Percentiles rank a stretch among this genome's conserved stretches.
Evolutionary conservation across 208 protist species (phyloP).

Genomic region (Wallacemonas sp.): DNA sequence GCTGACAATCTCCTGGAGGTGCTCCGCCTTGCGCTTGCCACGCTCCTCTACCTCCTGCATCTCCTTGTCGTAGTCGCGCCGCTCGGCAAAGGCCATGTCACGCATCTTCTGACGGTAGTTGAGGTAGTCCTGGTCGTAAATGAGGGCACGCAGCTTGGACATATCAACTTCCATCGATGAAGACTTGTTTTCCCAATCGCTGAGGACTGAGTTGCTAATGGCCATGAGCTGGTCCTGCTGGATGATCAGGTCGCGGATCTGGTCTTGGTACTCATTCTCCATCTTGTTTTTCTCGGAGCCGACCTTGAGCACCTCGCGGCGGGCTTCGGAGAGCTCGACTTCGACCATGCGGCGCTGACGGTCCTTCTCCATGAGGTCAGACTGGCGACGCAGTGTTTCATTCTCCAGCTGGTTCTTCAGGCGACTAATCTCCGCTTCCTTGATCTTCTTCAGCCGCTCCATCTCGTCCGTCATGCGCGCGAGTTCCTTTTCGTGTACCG

Average conservation of each 20-base stretch:
- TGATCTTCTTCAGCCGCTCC: constrained; percentile 24
- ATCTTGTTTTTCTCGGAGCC: constrained; percentile 37
- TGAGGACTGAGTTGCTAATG: constrained; percentile 51
- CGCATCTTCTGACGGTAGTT: constrained; percentile 60
- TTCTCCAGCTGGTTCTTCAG: constrained; percentile 46
- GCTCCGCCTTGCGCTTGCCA: constrained; percentile 43
- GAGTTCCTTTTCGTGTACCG: constrained; percentile 42
- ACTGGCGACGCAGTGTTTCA: constrained; percentile 33
- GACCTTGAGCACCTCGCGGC: constrained; percentile 31
- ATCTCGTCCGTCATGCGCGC: constrained; percentile 38
- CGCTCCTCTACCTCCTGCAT: constrained; percentile 66
- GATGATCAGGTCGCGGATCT: constrained; percentile 49
- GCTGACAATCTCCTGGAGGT: constrained; percentile 48
- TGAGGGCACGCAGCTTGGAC: constrained; percentile 46
- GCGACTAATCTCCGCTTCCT: constrained; percentile 35
- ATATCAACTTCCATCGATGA: constrained; percentile 46
- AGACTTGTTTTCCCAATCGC: constrained; percentile 67
- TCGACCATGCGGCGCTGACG: constrained; percentile 47
- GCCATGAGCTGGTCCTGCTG: constrained; percentile 61
- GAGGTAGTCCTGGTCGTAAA: constrained; percentile 76
- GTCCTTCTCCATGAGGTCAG: constrained; percentile 66
- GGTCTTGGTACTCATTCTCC: constrained; percentile 60
- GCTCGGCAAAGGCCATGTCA: constrained; percentile 47
- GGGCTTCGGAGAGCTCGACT: constrained; percentile 41
- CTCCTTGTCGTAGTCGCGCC: constrained; percentile 54